Conservation (phyloP, 1,284 basidiomycete genomes). For the Anthracocystis panici-leucophaei region DNA sequence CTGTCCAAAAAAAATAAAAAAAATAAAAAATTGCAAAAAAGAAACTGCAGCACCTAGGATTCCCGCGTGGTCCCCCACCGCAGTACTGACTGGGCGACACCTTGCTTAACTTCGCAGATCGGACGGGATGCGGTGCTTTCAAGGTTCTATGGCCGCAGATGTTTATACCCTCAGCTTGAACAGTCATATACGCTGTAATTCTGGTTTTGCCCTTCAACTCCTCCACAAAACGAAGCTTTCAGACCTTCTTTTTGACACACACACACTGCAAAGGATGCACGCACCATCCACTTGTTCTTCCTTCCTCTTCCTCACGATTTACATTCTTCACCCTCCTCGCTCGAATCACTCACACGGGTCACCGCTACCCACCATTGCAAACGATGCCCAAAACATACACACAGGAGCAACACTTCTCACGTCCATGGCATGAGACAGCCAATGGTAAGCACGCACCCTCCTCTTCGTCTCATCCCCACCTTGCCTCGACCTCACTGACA, state of each 20-base stretch:
- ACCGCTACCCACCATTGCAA: slow-evolving; percentile 1
- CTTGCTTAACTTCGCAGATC: slow-evolving; percentile 84
- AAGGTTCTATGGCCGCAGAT: slow-evolving; percentile 82
- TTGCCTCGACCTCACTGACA: neutral
- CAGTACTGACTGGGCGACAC: slow-evolving; percentile 85
- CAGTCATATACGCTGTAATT: too few relatives aligned
- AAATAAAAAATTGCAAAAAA: slow-evolving; percentile 22
- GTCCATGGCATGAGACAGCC: slow-evolving; percentile 43
- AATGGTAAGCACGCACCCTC: slow-evolving; percentile 24
- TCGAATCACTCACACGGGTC: neutral
- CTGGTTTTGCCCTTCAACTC: too few relatives aligned
- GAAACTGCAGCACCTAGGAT: slow-evolving; percentile 84
- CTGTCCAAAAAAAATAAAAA: neutral
- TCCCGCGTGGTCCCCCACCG: slow-evolving; percentile 85
- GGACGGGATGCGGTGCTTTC: slow-evolving; percentile 84
- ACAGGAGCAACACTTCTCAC: slow-evolving; percentile 31
- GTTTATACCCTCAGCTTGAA: too few relatives aligned
- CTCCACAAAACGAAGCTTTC: slow-evolving; percentile 9
- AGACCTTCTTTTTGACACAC: neutral
- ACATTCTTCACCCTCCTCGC: neutral
- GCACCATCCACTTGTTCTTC: neutral
- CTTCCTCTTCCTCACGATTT: neutral
- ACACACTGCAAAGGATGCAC: neutral
- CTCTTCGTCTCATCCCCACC: neutral
- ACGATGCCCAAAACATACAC: slow-evolving; percentile 43